phyloP scores from a whole-genome alignment of 2,329 filamentous ascomycete species.

The Alternaria gansuensis region DNA sequence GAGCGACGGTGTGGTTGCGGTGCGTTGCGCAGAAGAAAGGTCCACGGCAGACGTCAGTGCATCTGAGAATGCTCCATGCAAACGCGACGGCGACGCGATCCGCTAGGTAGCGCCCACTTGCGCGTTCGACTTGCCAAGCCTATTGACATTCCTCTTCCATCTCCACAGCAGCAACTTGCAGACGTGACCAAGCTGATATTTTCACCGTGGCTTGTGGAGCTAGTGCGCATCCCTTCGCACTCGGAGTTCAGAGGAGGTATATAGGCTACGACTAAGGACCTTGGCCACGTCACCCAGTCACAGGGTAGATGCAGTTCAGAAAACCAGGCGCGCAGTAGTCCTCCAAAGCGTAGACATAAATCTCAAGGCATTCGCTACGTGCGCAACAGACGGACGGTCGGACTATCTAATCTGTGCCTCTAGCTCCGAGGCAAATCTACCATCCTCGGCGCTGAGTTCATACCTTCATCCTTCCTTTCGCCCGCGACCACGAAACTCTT shows the following conservation, averaged over 20 bases:
- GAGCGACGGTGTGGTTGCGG: slow-evolving; percentile 13
- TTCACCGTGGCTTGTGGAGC: background rate
- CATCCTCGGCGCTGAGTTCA: slow-evolving; percentile 2
- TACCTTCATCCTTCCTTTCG: slow-evolving; percentile 39
- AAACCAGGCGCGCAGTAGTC: too few species aligned
- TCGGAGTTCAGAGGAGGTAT: too few species aligned
- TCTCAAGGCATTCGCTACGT: too few species aligned
- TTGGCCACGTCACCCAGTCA: too few species aligned
- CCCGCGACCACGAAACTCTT: slow-evolving; percentile 45
- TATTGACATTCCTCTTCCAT: slow-evolving; percentile 30
- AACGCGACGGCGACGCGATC: slow-evolving; percentile 42
- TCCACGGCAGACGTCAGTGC: slow-evolving; percentile 27
- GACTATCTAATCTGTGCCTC: background rate
- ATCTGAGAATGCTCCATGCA: slow-evolving; percentile 34
- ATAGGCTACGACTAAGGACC: too few species aligned
- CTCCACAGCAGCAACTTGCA: slow-evolving; percentile 16
- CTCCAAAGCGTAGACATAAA: too few species aligned
- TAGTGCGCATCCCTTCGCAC: too few species aligned
- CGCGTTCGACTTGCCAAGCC: slow-evolving; percentile 33
- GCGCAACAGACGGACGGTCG: too few species aligned
- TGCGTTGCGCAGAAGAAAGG: slow-evolving; percentile 22
- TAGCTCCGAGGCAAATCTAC: slow-evolving; percentile 3
- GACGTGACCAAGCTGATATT: background rate
- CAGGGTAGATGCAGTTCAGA: too few species aligned
- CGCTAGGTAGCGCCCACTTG: slow-evolving; percentile 35